phyloP scores from a whole-genome alignment of 805 yeast species.

The Nakazawaea laoshanensis region DNA sequence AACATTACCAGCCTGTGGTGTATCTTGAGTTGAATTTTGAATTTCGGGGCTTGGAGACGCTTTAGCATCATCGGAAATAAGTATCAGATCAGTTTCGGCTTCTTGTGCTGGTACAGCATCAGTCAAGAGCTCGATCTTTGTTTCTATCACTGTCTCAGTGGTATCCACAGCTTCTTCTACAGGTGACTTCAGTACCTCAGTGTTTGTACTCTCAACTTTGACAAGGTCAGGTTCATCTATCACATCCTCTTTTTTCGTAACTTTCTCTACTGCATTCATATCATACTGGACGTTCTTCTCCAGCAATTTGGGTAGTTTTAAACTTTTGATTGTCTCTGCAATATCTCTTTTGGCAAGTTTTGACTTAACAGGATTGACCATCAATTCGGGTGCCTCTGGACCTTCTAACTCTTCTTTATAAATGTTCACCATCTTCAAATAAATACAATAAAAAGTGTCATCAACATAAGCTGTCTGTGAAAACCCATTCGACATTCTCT shows the following conservation, averaged over 20 bases:
- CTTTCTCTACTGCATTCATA: no score
- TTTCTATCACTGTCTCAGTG: no score
- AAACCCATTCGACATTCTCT: constrained; percentile 71
- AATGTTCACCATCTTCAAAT: constrained; percentile 34
- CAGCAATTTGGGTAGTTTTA: constrained; percentile 11
- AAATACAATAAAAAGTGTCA: constrained; percentile 60
- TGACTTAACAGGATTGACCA: constrained; percentile 18
- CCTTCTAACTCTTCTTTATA: constrained; percentile 10
- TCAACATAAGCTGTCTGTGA: constrained; percentile 73
- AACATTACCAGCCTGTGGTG: no score
- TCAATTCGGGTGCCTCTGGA: not conserved
- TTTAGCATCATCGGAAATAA: no score
- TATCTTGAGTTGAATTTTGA: no score
- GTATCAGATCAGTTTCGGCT: no score
- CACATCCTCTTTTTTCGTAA: not conserved
- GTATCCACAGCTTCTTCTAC: not conserved
- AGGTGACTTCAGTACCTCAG: not conserved
- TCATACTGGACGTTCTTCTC: constrained; percentile 1
- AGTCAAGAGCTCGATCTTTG: no score
- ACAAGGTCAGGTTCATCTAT: not conserved
- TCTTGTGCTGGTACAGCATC: no score
- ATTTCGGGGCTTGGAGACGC: no score
- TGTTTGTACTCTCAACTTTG: not conserved
- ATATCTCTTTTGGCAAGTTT: constrained; percentile 43
- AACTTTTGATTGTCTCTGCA: constrained; percentile 18